phyloP scores from a whole-genome alignment of 2,329 filamentous ascomycete genomes.

The Pezicula radicicola region DNA sequence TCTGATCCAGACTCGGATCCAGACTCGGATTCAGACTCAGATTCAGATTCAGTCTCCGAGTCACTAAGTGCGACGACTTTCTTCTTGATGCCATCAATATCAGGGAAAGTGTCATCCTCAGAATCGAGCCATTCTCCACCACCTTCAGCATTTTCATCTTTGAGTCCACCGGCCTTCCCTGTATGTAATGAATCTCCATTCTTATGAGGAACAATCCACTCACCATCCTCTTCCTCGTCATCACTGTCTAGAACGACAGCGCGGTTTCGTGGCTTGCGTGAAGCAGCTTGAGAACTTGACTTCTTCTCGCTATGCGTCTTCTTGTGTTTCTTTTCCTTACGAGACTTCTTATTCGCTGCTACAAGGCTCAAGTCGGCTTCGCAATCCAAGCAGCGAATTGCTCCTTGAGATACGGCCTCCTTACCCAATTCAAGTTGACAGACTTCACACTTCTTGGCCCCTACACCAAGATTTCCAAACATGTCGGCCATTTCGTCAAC shows the following conservation, averaged over 20 bases:
- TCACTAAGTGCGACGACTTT: slow-evolving; percentile 20
- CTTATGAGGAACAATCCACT: slow-evolving; percentile 74
- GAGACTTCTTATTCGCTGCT: slow-evolving; percentile 33
- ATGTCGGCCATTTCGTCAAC: slow-evolving; percentile 83
- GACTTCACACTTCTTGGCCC: slow-evolving; percentile 30
- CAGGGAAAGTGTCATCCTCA: slow-evolving; percentile 43
- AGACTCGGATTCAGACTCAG: slow-evolving; percentile 29
- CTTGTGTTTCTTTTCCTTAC: slow-evolving; percentile 41
- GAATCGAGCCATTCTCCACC: slow-evolving; percentile 76
- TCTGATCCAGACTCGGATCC: slow-evolving; percentile 31
- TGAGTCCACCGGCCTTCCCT: slow-evolving; percentile 77
- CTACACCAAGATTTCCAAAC: slow-evolving; percentile 71
- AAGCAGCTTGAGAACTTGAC: slow-evolving; percentile 29
- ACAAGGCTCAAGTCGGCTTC: slow-evolving; percentile 69
- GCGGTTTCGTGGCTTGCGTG: slow-evolving; percentile 48
- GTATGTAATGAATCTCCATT: slow-evolving; percentile 59
- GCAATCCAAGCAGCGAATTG: slow-evolving; percentile 69
- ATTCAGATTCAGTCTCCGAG: slow-evolving; percentile 30
- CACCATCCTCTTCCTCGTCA: slow-evolving; percentile 58
- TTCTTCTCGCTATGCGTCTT: slow-evolving; percentile 23
- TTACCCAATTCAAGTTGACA: slow-evolving; percentile 28
- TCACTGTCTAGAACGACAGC: slow-evolving; percentile 64
- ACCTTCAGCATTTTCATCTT: slow-evolving; percentile 84
- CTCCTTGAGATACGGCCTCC: slow-evolving; percentile 34
- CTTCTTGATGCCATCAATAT: slow-evolving; percentile 30